Evolutionary conservation across 1,139 yeast genomes (phyloP).

Genomic region (Blastobotrys illinoisensis): DNA sequence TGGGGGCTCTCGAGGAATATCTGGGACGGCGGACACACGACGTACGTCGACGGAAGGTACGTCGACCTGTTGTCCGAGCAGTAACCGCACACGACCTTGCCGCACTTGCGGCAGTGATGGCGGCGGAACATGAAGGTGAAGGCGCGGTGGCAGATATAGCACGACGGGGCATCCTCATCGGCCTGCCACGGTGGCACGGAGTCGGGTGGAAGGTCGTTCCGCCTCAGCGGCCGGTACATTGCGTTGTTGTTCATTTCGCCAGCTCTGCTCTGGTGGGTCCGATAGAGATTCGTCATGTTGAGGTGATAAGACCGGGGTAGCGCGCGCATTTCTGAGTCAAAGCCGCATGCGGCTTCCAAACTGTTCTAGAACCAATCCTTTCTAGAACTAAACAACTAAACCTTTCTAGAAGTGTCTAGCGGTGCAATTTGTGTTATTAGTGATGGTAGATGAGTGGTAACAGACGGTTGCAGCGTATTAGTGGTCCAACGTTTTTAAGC

Average conservation of each 20-base stretch:
- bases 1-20: constrained; percentile 45
- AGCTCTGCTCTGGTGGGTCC: background rate
- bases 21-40: constrained; percentile 44
- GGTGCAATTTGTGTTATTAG: too few relatives aligned
- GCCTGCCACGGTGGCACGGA: constrained; percentile 68
- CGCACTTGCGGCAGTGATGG: constrained; percentile 88
- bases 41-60: constrained; percentile 46
- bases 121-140: constrained; percentile 71
- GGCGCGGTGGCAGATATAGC: constrained; percentile 53
- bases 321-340: background rate
- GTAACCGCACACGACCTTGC: constrained; percentile 63
- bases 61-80: constrained; percentile 50
- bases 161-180: constrained; percentile 54
- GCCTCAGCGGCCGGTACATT: background rate
- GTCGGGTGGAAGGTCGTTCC: constrained; percentile 14
- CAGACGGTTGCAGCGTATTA: too few relatives aligned
- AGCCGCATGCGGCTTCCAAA: background rate
- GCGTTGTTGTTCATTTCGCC: background rate
- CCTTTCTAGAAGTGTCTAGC: too few relatives aligned
- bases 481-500: too few relatives aligned
- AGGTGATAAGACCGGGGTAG: background rate
- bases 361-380: too few relatives aligned
- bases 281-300: background rate
- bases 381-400: too few relatives aligned
- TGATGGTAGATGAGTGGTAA: too few relatives aligned